Conservation (phyloP, 257 asterid genomes). For the Rehmannia glutinosa region DNA sequence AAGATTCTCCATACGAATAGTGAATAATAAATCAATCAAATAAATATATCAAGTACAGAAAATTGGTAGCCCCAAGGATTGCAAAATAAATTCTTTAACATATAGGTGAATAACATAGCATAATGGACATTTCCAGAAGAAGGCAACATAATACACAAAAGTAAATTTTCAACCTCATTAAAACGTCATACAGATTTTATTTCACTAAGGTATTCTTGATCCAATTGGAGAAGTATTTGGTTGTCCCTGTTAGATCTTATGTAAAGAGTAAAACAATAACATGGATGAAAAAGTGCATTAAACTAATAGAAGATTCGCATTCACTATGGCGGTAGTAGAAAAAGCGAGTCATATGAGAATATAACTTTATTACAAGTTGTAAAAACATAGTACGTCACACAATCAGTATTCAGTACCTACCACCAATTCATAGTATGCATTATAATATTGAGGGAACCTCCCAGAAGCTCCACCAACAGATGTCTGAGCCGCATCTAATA, state of each 20-base stretch:
- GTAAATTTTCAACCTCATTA: background rate
- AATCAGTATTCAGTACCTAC: conserved; percentile 38
- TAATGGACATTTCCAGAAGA: background rate
- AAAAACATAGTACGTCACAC: background rate
- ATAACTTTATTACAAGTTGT: conserved; percentile 3
- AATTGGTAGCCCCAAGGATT: background rate
- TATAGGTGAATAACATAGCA: background rate
- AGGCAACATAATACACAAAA: background rate
- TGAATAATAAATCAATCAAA: conserved; percentile 1
- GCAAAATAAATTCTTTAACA: background rate
- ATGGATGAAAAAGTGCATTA: background rate
- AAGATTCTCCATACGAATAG: background rate
- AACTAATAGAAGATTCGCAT: background rate
- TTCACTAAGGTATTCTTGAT: background rate
- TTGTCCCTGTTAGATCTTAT: background rate
- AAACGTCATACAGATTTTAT: background rate
- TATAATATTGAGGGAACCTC: conserved; percentile 82
- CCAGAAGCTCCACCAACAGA: conserved; percentile 97
- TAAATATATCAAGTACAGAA: background rate
- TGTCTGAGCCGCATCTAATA: conserved; percentile 94
- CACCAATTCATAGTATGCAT: conserved; percentile 94
- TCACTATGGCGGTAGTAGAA: background rate
- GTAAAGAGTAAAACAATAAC: background rate
- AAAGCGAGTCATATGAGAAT: background rate
- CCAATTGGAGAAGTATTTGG: background rate